Percentiles rank a stretch among this genome's conserved stretches.
These are phyloP conservation scores for Ogataea populi-albae DNA, from an alignment of 805 yeast genomes.

Conservation along the genomic window DNA sequence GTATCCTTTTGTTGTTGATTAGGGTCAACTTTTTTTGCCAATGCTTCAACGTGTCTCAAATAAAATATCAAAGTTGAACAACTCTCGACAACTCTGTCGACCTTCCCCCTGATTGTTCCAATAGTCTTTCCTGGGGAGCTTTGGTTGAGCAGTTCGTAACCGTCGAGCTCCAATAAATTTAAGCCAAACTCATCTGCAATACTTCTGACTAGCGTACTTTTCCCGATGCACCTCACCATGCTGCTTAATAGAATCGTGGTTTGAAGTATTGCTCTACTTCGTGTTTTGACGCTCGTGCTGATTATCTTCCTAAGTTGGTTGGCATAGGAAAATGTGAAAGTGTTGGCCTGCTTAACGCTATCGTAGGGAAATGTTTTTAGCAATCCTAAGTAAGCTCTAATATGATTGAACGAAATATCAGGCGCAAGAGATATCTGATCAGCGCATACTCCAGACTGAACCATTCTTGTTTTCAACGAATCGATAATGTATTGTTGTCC, in stretches of 20 bases:
- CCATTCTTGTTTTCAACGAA: constrained; percentile 64
- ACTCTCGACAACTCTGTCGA: constrained; percentile 57
- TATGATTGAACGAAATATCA: constrained; percentile 15
- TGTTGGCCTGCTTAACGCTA: constrained; percentile 10
- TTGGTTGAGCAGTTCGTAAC: constrained; percentile 60
- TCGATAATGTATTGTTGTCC: constrained; percentile 55
- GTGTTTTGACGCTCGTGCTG: constrained; percentile 43
- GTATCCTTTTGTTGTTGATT: constrained; percentile 43
- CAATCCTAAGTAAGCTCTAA: constrained; percentile 17
- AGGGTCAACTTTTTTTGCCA: constrained; percentile 66
- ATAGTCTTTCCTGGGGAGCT: constrained; percentile 77
- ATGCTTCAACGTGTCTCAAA: constrained; percentile 69
- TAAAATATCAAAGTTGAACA: constrained; percentile 50
- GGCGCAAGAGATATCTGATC: constrained; percentile 31
- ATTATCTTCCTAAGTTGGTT: constrained; percentile 52
- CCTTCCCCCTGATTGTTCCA: constrained; percentile 71
- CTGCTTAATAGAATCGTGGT: constrained; percentile 70
- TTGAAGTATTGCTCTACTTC: constrained; percentile 38
- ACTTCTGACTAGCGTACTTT: constrained; percentile 58
- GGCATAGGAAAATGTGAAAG: constrained; percentile 44
- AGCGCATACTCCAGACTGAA: constrained; percentile 60
- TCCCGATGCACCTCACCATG: constrained; percentile 74
- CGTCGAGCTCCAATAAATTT: constrained; percentile 66
- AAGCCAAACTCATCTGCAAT: constrained; percentile 59
- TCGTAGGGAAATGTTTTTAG: constrained; percentile 15